Evolutionary conservation across 129 eudicot species (phyloP).

Genomic region (Tagetes erecta): DNA sequence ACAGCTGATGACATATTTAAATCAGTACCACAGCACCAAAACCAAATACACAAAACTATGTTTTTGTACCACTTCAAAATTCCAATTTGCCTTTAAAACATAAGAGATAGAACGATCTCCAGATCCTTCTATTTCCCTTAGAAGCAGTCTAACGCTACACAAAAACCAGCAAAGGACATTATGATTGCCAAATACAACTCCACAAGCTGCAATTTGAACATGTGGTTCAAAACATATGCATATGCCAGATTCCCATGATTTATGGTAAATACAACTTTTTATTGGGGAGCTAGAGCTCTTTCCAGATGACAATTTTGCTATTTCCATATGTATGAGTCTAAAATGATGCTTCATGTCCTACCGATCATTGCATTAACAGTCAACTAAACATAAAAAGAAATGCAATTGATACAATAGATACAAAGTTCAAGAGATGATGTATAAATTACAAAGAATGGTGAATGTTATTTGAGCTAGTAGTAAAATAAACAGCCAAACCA

Average conservation of each 20-base stretch:
- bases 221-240: not conserved
- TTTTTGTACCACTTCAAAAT: not conserved
- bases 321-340: not conserved
- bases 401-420: not conserved
- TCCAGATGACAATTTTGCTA: conserved; percentile 11
- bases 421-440: not conserved
- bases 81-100: not conserved
- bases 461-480: conserved; percentile 13
- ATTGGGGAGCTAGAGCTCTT: not conserved
- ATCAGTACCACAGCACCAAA: not conserved
- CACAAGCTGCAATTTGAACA: conserved; percentile 4
- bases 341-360: not conserved
- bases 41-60: conserved; percentile 3
- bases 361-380: not conserved
- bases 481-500: conserved; percentile 11
- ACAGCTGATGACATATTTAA: not conserved
- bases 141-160: not conserved
- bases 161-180: not conserved
- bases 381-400: not conserved
- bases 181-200: conserved; percentile 15
- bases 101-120: conserved; percentile 15
- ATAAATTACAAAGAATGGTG: not conserved
- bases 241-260: not conserved
- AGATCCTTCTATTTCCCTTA: conserved; percentile 1
- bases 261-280: not conserved